These are phyloP conservation scores for Brasenia schreberi DNA, from an alignment of 164 flowering plant genomes.

Conservation along the genomic window DNA sequence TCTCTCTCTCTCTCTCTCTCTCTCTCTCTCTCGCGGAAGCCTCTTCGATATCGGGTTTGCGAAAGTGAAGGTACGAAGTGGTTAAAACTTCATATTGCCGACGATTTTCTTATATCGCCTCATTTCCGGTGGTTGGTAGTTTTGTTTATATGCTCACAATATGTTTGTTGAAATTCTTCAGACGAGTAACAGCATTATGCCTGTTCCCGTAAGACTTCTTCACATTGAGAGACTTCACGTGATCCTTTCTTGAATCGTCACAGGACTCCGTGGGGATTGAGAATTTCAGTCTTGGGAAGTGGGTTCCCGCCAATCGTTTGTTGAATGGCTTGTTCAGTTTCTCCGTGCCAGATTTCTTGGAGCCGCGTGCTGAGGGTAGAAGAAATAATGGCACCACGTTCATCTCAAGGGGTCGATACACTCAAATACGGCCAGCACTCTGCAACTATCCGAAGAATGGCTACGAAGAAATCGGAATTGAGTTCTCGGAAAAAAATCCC, in stretches of 20 bases:
- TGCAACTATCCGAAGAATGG: neutral
- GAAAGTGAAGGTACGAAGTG: neutral
- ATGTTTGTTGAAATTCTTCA: neutral
- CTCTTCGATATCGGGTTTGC: neutral
- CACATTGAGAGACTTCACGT: neutral
- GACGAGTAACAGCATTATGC: neutral
- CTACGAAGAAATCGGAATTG: neutral
- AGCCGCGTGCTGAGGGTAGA: neutral
- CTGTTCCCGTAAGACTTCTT: neutral
- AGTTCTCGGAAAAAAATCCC: conserved; percentile 16
- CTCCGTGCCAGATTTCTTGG: neutral
- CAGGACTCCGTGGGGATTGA: neutral
- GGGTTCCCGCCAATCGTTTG: neutral
- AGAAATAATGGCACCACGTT: neutral
- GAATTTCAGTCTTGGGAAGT: neutral
- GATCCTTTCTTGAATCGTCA: neutral
- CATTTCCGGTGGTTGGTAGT: neutral
- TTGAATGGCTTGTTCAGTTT: neutral
- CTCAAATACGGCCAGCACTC: neutral
- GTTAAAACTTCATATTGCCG: neutral
- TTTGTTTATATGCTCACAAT: neutral
- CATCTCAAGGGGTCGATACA: no score
- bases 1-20: neutral
- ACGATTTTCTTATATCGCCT: neutral
- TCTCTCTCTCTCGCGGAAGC: neutral